phyloP scores from a whole-genome alignment of 2,329 filamentous ascomycete genomes.

The Colletotrichum lindemuthianum region DNA sequence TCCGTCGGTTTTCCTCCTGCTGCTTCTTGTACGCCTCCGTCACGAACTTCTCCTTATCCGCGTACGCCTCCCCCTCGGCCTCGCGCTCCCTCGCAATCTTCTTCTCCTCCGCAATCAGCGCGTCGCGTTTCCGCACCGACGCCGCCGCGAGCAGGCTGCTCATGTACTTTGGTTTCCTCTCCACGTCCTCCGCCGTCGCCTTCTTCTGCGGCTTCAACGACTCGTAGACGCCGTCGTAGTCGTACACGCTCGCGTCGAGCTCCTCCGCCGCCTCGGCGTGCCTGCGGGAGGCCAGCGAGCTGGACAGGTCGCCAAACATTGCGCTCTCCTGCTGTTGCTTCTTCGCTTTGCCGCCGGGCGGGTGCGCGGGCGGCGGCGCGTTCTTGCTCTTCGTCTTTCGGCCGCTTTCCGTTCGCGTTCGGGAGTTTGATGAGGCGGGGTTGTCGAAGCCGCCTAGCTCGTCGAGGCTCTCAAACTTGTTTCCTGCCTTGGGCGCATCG shows the following conservation, averaged over 20 bases:
- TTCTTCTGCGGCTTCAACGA: slow-evolving; percentile 74
- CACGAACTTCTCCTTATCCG: slow-evolving; percentile 86
- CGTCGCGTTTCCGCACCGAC: slow-evolving; percentile 80
- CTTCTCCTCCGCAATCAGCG: slow-evolving; percentile 82
- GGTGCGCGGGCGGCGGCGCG: slow-evolving; percentile 45
- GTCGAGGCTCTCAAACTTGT: slow-evolving; percentile 65
- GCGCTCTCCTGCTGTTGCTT: slow-evolving; percentile 50
- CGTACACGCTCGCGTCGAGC: slow-evolving; percentile 80
- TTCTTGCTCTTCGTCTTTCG: slow-evolving; percentile 47
- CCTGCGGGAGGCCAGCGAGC: slow-evolving; percentile 69
- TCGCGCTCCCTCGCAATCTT: slow-evolving; percentile 81
- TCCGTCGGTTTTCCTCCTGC: slow-evolving; percentile 76
- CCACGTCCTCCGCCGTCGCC: slow-evolving; percentile 60
- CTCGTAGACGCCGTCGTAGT: slow-evolving; percentile 87
- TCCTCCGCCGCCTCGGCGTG: slow-evolving; percentile 72
- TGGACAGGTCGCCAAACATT: slow-evolving; percentile 74
- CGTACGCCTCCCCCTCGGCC: slow-evolving; percentile 82
- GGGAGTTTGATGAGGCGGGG: slow-evolving; percentile 39
- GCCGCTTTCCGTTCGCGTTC: slow-evolving; percentile 43
- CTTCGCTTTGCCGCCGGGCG: slow-evolving; percentile 56
- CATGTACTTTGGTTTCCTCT: slow-evolving; percentile 83
- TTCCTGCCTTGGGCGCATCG: slow-evolving; percentile 49
- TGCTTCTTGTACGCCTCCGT: slow-evolving; percentile 85
- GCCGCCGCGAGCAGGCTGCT: slow-evolving; percentile 77
- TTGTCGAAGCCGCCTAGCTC: slow-evolving; percentile 64